These are phyloP conservation scores for Mycena sp. DNA, from an alignment of 1,284 basidiomycete genomes.

Conservation along the genomic window DNA sequence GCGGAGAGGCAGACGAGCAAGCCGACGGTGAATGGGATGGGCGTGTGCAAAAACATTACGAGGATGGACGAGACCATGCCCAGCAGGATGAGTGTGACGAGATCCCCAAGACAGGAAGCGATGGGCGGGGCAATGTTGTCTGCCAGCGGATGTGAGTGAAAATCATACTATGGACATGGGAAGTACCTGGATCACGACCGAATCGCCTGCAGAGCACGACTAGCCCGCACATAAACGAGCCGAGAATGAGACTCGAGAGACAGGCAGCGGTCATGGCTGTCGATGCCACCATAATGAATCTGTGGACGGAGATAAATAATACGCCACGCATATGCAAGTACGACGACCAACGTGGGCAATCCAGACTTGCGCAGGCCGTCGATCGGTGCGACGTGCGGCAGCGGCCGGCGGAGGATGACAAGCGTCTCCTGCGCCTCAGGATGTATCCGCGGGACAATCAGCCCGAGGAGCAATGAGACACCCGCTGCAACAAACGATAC, in stretches of 20 bases:
- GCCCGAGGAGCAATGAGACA: slow-evolving; percentile 80
- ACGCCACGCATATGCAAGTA: too few relatives aligned
- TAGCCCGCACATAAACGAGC: slow-evolving; percentile 92
- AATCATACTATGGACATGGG: too few relatives aligned
- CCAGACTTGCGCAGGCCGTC: slow-evolving; percentile 45
- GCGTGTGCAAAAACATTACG: slow-evolving; percentile 71
- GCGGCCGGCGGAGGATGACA: slow-evolving; percentile 40
- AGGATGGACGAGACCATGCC: slow-evolving; percentile 73
- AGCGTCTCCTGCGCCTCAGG: slow-evolving; percentile 17
- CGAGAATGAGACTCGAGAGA: slow-evolving; percentile 82
- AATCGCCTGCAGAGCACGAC: slow-evolving; percentile 83
- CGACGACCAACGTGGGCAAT: slow-evolving; percentile 62
- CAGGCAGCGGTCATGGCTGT: slow-evolving; percentile 92
- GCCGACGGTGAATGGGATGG: slow-evolving; percentile 71
- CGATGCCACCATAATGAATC: slow-evolving; percentile 76
- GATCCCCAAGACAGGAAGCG: slow-evolving; percentile 92
- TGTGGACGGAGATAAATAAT: too few relatives aligned
- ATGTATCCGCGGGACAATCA: slow-evolving; percentile 59
- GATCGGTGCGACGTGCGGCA: slow-evolving; percentile 39
- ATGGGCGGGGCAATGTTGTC: slow-evolving; percentile 97
- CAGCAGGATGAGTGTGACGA: slow-evolving; percentile 88
- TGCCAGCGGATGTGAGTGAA: too few relatives aligned
- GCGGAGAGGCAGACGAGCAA: slow-evolving; percentile 66
- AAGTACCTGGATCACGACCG: slow-evolving; percentile 86
- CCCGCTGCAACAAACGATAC: slow-evolving; percentile 90